Evolutionary conservation across 805 yeast species (phyloP).

Genomic region (Metschnikowia santaceciliae): DNA sequence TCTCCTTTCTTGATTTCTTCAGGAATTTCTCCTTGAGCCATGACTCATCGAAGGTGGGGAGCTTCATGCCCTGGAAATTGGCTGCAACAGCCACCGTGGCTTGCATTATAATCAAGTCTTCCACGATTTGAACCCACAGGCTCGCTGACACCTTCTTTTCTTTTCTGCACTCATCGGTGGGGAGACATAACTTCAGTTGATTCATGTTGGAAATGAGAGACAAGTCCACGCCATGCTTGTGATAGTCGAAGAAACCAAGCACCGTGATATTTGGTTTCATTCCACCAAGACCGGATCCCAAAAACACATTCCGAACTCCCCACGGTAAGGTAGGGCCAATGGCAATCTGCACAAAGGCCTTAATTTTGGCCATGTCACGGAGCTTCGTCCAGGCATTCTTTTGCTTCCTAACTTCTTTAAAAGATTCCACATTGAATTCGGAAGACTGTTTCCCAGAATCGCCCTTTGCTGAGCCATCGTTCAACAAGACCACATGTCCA

Average conservation of each 20-base stretch:
- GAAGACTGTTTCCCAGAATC: conserved; percentile 13
- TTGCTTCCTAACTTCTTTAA: conserved; percentile 66
- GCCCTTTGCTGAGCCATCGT: conserved; percentile 26
- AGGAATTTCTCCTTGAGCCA: conserved; percentile 12
- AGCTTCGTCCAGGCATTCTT: conserved; percentile 79
- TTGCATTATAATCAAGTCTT: conserved; percentile 82
- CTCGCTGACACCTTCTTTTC: conserved; percentile 66
- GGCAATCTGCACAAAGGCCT: conserved; percentile 92
- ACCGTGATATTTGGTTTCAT: conserved; percentile 97
- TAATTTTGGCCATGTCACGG: conserved; percentile 71
- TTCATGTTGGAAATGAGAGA: conserved; percentile 21
- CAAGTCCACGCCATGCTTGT: conserved; percentile 34
- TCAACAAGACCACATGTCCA: conserved; percentile 82
- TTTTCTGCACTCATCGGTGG: conserved; percentile 74
- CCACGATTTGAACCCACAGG: conserved; percentile 91
- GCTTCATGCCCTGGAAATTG: conserved; percentile 63
- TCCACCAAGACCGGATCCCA: conserved; percentile 97
- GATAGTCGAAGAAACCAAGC: conserved; percentile 77
- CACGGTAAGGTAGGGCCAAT: conserved; percentile 84
- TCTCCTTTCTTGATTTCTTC: conserved; percentile 17
- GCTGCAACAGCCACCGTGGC: conserved; percentile 93
- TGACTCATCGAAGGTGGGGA: conserved; percentile 46
- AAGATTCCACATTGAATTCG: conserved; percentile 41
- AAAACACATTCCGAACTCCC: conserved; percentile 90
- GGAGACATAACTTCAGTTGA: conserved; percentile 35